Base-by-base conservation (phyloP, 2,329 filamentous ascomycete species). In the Sordariomycetes sp. region DNA sequence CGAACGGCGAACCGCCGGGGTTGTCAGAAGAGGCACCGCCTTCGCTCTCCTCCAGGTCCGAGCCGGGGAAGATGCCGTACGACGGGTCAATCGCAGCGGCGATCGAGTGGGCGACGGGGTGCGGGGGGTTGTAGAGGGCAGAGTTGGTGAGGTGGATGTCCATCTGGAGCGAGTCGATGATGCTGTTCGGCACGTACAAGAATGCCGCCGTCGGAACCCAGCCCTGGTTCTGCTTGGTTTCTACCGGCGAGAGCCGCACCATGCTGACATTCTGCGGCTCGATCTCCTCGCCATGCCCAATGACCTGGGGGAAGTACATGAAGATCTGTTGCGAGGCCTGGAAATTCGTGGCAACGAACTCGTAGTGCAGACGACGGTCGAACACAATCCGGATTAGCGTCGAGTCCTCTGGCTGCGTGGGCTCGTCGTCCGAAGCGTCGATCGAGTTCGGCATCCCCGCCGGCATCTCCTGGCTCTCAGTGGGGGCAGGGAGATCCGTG, bases 301-400 rank as follows among this genome's bases (percentile, higher is more conserved):
- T 76, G 62, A 88, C 89, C 56, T 76, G 64, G 0, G 90, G 90
- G 3, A 96, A 75, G 62, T 82, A 87, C 56, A 81, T 73, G 74
- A 96, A 95, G 65, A 99, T 89, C 70, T 97, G 92, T 45, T 82
- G 82, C 5, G 89, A 87, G 20, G 90, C 87, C 61, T 85, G 77
- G 15, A 82, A 76, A 61, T 86, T 83, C 24, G 74, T 75, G 12
- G 86, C 84, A 32, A 97, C 87, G 66, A 95, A 96, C 10, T 80
- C 74, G 69, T 94, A 99, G 73, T 95, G 92, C 63, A 95, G 78
- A 1, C 81, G 80, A 65, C 84, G 86, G 56, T 82, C 75, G 78
- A 97, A 96, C 36, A 88, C 94, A 61, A 97, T 79, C 67, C 96
- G 90, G 63, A 96, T 85, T 63, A 88, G 71, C 3, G 81, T 83